Conservation (phyloP, 805 yeast genomes). For the Metschnikowia chrysomelidarum region DNA sequence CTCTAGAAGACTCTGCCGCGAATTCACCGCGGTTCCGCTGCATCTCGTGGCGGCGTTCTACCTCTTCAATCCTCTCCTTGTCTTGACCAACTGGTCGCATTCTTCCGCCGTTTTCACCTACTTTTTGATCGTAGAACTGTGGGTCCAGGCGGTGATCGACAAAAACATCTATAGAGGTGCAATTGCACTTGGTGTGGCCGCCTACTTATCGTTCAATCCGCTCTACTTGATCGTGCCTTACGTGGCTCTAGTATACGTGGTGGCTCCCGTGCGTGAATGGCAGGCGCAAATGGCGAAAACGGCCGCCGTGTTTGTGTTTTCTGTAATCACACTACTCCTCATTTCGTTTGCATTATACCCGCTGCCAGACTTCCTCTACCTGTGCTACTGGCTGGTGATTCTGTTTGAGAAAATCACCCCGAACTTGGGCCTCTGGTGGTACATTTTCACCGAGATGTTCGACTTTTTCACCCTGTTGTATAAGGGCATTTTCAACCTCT, state of each 20-base stretch:
- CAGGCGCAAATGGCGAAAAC: constrained; percentile 10
- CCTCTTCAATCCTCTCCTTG: constrained; percentile 76
- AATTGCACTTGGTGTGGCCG: constrained; percentile 55
- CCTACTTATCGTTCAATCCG: constrained; percentile 65
- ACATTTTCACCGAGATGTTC: constrained; percentile 93
- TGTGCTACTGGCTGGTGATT: constrained; percentile 53
- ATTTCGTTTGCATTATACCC: constrained; percentile 36
- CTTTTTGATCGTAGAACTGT: constrained; percentile 49
- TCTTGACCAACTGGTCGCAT: constrained; percentile 64
- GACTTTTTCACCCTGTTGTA: constrained; percentile 84
- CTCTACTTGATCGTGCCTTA: constrained; percentile 59
- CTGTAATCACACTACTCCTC: constrained; percentile 27
- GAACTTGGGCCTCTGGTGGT: constrained; percentile 98
- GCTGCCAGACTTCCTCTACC: constrained; percentile 38
- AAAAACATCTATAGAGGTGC: constrained; percentile 44
- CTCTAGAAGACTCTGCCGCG: constrained; percentile 17
- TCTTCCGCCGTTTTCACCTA: constrained; percentile 65
- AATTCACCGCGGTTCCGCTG: constrained; percentile 29
- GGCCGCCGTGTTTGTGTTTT: constrained; percentile 12
- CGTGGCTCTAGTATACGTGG: constrained; percentile 33
- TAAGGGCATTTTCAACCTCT: constrained; percentile 78
- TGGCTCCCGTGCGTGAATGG: constrained; percentile 15
- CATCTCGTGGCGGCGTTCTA: constrained; percentile 60
- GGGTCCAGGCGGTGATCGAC: constrained; percentile 43
- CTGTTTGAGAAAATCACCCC: constrained; percentile 74